These are phyloP conservation scores for Cryphonectria nitschkei DNA, from an alignment of 2,329 filamentous ascomycete genomes.

Conservation along the genomic window DNA sequence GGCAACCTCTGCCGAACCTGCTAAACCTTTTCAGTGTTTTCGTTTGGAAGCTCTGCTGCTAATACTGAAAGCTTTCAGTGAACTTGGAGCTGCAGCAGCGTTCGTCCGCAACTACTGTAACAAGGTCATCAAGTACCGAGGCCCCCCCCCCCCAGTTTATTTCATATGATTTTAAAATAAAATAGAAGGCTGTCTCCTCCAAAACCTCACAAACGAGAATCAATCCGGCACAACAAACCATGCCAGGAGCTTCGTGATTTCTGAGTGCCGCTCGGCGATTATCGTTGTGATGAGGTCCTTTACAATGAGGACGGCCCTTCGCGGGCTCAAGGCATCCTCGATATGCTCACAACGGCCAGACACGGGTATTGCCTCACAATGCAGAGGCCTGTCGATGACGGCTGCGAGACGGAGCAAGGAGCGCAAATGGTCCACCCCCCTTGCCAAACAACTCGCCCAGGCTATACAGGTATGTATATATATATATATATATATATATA, in stretches of 20 bases:
- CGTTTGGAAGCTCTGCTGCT: background rate
- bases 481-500: no score
- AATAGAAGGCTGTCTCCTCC: background rate
- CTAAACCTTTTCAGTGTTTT: background rate
- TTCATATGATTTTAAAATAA: background rate
- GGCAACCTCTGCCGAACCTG: background rate
- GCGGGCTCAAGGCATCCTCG: constrained; percentile 19
- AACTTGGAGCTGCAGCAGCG: background rate
- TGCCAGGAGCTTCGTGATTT: constrained; percentile 2
- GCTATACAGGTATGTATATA: constrained; percentile 73
- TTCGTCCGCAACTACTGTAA: background rate
- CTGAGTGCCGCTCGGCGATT: background rate
- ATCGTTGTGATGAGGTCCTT: constrained; percentile 22
- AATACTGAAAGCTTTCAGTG: background rate
- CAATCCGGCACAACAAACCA: background rate
- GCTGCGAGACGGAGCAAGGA: constrained; percentile 36
- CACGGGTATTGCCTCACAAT: constrained; percentile 19
- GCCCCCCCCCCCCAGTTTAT: background rate
- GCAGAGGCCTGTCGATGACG: constrained; percentile 22
- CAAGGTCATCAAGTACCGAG: background rate
- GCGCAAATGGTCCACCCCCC: constrained; percentile 85
- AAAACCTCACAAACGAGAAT: background rate
- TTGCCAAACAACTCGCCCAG: constrained; percentile 84
- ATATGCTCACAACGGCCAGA: constrained; percentile 9
- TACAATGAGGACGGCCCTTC: constrained; percentile 17